Conservation (phyloP, 1,284 basidiomycete species). For the Leccinum ponderosum region DNA sequence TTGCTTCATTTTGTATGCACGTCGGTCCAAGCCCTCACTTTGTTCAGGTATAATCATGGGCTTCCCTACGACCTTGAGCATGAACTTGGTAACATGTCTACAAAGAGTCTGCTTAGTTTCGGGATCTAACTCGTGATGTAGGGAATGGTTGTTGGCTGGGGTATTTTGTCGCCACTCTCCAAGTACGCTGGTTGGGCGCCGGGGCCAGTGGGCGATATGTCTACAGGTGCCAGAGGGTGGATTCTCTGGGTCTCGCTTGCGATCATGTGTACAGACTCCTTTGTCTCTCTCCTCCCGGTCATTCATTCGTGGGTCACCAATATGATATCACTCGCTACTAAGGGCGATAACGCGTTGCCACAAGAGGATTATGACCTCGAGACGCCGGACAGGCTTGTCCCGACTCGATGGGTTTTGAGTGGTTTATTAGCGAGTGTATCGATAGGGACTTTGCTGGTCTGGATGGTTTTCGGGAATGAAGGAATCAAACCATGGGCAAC, state of each 20-base stretch:
- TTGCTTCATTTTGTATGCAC: constrained; percentile 10
- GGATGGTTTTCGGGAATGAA: constrained; percentile 84
- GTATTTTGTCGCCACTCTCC: constrained; percentile 83
- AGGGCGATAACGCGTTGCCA: constrained; percentile 12
- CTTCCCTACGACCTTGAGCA: constrained; percentile 89
- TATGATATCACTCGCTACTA: constrained; percentile 33
- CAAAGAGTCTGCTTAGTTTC: background rate
- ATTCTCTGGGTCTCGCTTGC: constrained; percentile 94
- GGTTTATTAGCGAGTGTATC: constrained; percentile 68
- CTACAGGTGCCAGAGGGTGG: constrained; percentile 86
- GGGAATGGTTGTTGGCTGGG: constrained; percentile 98
- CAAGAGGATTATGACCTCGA: constrained; percentile 73
- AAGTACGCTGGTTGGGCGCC: constrained; percentile 88
- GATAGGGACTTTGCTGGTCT: constrained; percentile 79
- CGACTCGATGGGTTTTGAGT: constrained; percentile 72
- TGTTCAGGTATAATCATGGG: constrained; percentile 95
- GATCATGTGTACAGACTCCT: constrained; percentile 91
- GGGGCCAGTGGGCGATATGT: constrained; percentile 83
- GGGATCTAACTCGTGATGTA: constrained; percentile 29
- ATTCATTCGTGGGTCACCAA: constrained; percentile 52
- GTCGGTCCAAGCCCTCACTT: constrained; percentile 1
- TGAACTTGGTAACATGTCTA: constrained; percentile 70
- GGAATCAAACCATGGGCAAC: constrained; percentile 96
- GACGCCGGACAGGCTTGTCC: constrained; percentile 80
- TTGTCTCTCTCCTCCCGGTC: constrained; percentile 83